phyloP scores from a whole-genome alignment of 768 basidiomycete species.

The Tylopilus subfusipes region DNA sequence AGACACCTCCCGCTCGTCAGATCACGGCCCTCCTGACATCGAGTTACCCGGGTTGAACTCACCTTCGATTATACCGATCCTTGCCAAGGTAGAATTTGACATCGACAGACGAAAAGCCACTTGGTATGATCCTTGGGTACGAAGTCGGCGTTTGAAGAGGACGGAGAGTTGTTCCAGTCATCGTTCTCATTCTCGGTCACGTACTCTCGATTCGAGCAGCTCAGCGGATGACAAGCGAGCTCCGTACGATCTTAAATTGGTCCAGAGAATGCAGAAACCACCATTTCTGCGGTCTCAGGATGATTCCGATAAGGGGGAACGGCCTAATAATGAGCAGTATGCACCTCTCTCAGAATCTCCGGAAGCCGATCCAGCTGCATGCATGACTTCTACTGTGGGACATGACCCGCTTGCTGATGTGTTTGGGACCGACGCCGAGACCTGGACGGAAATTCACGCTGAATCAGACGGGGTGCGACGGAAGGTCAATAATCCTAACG shows the following conservation, averaged over 20 bases:
- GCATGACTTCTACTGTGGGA: slow-evolving; percentile 33
- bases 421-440: slow-evolving; percentile 63
- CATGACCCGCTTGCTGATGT: slow-evolving; percentile 57
- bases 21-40: slow-evolving; percentile 44
- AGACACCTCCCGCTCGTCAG: slow-evolving; percentile 44
- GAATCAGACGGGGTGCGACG: slow-evolving; percentile 29
- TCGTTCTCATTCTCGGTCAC: slow-evolving; percentile 23
- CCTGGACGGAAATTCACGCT: slow-evolving; percentile 54
- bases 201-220: slow-evolving; percentile 20
- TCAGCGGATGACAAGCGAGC: slow-evolving; percentile 31
- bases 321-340: slow-evolving; percentile 25
- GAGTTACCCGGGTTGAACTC: slow-evolving; percentile 66
- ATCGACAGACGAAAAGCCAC: slow-evolving; percentile 74
- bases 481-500: slow-evolving; percentile 36
- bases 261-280: slow-evolving; percentile 45
- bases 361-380: slow-evolving; percentile 34
- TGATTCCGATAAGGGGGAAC: slow-evolving; percentile 29
- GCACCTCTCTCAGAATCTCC: slow-evolving; percentile 28
- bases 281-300: slow-evolving; percentile 28
- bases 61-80: slow-evolving; percentile 68
- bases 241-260: slow-evolving; percentile 50
- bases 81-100: slow-evolving; percentile 95
- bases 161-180: slow-evolving; percentile 39
- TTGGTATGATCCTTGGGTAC: slow-evolving; percentile 86
- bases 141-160: slow-evolving; percentile 60